phyloP scores from a whole-genome alignment of 106 monocot species.

The Agapanthus africanus region DNA sequence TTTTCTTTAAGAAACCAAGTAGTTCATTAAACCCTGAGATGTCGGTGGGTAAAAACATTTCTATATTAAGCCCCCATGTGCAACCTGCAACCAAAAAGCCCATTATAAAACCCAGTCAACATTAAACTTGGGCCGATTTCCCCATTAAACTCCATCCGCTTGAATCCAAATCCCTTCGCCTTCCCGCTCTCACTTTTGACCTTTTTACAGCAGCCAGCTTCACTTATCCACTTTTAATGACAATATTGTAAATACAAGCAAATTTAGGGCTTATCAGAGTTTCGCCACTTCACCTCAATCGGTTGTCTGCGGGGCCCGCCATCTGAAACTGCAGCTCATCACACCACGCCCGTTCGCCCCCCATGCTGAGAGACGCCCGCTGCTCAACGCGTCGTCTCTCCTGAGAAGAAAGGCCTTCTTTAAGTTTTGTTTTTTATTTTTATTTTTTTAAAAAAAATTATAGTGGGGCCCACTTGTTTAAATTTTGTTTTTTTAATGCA shows the following conservation, averaged over 20 bases:
- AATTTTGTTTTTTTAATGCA: too few relatives aligned
- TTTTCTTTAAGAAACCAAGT: too few relatives aligned
- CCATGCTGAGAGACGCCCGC: too few relatives aligned
- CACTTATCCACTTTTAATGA: not conserved
- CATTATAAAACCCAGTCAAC: not conserved
- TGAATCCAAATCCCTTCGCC: not conserved
- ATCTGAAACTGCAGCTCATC: constrained; percentile 6
- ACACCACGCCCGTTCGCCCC: too few relatives aligned
- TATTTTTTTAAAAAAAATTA: too few relatives aligned
- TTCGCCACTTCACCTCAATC: not conserved
- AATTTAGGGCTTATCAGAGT: not conserved
- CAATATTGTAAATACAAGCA: not conserved
- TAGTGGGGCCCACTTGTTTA: too few relatives aligned
- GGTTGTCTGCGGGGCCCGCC: not conserved
- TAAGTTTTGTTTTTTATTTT: too few relatives aligned
- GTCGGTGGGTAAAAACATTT: not conserved
- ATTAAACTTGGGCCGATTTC: constrained; percentile 2
- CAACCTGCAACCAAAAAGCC: not conserved
- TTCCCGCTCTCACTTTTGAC: too few relatives aligned
- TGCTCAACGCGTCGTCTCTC: too few relatives aligned
- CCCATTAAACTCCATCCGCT: not conserved
- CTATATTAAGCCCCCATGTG: constrained; percentile 3
- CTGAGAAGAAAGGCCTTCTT: too few relatives aligned
- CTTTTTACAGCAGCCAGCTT: too few relatives aligned
- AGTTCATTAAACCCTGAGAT: not conserved